These are phyloP conservation scores for Laburnicola sp. DNA, from an alignment of 2,329 filamentous ascomycete species.

Conservation along the genomic window DNA sequence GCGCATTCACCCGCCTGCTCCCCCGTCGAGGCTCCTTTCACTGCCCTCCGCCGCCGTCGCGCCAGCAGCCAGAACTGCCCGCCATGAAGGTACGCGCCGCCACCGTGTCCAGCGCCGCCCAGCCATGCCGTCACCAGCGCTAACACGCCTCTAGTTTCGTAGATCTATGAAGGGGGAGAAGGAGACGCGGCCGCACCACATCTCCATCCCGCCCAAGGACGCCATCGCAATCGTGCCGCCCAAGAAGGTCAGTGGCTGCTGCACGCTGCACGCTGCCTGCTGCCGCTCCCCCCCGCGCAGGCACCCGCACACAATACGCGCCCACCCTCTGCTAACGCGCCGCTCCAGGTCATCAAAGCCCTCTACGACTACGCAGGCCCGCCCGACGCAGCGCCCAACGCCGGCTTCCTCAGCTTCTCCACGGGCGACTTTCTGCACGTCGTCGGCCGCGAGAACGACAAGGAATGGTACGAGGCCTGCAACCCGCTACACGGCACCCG, in stretches of 20 bases:
- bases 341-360: conserved; percentile 86
- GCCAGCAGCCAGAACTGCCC: conserved; percentile 8
- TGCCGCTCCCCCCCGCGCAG: conserved; percentile 10
- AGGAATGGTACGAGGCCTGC: conserved; percentile 97
- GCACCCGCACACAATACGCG: conserved; percentile 11
- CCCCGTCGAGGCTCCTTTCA: conserved; percentile 5
- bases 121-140: conserved; percentile 29
- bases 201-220: conserved; percentile 80
- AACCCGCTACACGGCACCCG: conserved; percentile 88
- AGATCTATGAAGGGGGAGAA: conserved; percentile 91
- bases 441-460: conserved; percentile 90
- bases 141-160: conserved; percentile 59
- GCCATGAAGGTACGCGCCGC: conserved; percentile 30
- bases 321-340: conserved; percentile 8
- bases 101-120: conserved; percentile 12
- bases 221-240: conserved; percentile 87
- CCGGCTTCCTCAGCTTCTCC: conserved; percentile 76
- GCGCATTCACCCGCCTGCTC: conserved; percentile 13
- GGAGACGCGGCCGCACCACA: conserved; percentile 69
- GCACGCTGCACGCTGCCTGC: too few species aligned
- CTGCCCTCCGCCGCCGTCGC: conserved; percentile 9
- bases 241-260: conserved; percentile 70
- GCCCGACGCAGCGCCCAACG: conserved; percentile 62
- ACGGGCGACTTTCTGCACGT: conserved; percentile 98
- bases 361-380: conserved; percentile 98